Conservation (phyloP, 73 alveolate genomes). For the Paramecium biaurelia region DNA sequence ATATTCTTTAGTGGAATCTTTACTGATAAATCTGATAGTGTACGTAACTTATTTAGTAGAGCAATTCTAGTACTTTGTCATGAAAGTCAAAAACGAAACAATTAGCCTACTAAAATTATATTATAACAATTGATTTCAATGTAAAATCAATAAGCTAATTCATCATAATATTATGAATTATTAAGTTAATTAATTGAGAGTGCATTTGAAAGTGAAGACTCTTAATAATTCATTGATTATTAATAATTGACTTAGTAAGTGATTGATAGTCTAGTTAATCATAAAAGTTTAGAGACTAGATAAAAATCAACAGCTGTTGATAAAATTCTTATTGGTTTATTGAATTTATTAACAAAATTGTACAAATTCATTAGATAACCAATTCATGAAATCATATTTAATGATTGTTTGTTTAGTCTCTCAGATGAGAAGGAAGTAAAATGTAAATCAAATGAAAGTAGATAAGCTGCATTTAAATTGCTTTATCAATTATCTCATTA, state of each 20-base stretch:
- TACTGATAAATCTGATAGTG: constrained; percentile 36
- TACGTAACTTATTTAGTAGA: constrained; percentile 48
- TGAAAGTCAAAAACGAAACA: neutral
- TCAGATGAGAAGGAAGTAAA: constrained; percentile 56
- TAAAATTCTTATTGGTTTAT: constrained; percentile 60
- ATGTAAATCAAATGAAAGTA: constrained; percentile 55
- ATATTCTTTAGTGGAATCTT: constrained; percentile 54
- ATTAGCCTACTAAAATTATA: constrained; percentile 48
- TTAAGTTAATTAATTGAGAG: constrained; percentile 62
- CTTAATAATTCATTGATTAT: constrained; percentile 58
- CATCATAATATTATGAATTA: constrained; percentile 65
- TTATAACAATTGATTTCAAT: constrained; percentile 27
- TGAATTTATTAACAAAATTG: constrained; percentile 45
- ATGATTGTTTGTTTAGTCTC: constrained; percentile 55
- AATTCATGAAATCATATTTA: constrained; percentile 40
- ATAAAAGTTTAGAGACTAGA: constrained; percentile 57
- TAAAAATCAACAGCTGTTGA: constrained; percentile 33
- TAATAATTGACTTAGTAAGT: constrained; percentile 13
- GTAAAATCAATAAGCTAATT: neutral
- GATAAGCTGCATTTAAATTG: constrained; percentile 68
- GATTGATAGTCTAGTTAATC: constrained; percentile 9
- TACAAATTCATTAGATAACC: constrained; percentile 28
- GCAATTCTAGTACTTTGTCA: constrained; percentile 46
- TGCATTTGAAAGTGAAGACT: constrained; percentile 40
- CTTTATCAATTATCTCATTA: neutral